phyloP scores from a whole-genome alignment of 495 filamentous ascomycete genomes.

The Friedmanniomyces simplex region DNA sequence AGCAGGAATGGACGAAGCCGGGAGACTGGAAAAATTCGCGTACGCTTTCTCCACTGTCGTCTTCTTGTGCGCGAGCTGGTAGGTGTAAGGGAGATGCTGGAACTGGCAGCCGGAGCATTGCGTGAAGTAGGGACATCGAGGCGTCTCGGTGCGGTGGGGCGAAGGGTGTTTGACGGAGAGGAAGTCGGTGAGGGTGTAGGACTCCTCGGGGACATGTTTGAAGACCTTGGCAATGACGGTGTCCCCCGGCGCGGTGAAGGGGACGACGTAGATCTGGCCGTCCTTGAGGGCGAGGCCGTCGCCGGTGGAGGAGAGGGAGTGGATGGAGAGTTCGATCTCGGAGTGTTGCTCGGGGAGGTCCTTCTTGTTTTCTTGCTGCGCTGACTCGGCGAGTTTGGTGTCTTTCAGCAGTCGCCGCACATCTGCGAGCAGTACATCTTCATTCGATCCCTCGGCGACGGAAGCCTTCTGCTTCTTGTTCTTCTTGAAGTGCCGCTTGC shows the following conservation, averaged over 20 bases:
- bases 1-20: conserved; percentile 61
- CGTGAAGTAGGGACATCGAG: conserved; percentile 73
- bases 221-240: conserved; percentile 67
- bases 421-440: conserved; percentile 67
- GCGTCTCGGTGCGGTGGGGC: conserved; percentile 61
- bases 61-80: conserved; percentile 77
- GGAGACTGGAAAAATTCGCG: conserved; percentile 73
- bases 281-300: conserved; percentile 66
- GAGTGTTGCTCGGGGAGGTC: conserved; percentile 55
- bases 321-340: conserved; percentile 68
- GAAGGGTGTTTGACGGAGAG: conserved; percentile 65
- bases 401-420: conserved; percentile 49
- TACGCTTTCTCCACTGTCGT: conserved; percentile 85
- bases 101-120: conserved; percentile 90
- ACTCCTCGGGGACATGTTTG: conserved; percentile 47
- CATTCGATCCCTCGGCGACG: conserved; percentile 35
- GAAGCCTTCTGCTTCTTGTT: conserved; percentile 47
- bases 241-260: conserved; percentile 82
- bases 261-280: conserved; percentile 75
- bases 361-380: conserved; percentile 28
- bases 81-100: conserved; percentile 86
- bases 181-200: conserved; percentile 69
- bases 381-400: conserved; percentile 29
- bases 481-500: conserved; percentile 34
- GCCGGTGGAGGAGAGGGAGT: conserved; percentile 75